These are phyloP conservation scores for Silene conica DNA, from an alignment of 148 eudicot species.

Conservation along the genomic window DNA sequence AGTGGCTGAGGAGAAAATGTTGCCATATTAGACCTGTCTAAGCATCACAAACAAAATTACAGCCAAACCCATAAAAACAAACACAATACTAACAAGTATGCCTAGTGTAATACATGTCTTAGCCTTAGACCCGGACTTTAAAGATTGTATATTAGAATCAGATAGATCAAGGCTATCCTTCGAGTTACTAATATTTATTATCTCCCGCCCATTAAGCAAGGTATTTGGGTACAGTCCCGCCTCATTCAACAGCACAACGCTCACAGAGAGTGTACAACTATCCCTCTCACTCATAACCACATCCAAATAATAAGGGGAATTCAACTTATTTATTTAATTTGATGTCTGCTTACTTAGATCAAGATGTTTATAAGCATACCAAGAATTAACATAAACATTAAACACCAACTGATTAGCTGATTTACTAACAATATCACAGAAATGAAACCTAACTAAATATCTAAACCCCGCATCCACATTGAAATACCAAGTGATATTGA, in stretches of 20 bases:
- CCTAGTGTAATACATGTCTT: conserved; percentile 35
- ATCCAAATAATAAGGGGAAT: conserved; percentile 47
- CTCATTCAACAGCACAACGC: conserved; percentile 43
- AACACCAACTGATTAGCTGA: conserved; percentile 27
- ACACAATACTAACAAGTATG: conserved; percentile 22
- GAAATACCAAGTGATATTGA: conserved; percentile 57
- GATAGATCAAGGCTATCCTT: conserved; percentile 36
- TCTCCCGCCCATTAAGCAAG: conserved; percentile 66
- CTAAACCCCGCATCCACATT: conserved; percentile 49
- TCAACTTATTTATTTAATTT: conserved; percentile 29
- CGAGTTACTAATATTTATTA: conserved; percentile 56
- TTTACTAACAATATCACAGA: conserved; percentile 46
- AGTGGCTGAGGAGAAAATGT: conserved; percentile 42
- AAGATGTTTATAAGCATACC: conserved; percentile 39
- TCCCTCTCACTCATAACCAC: conserved; percentile 31
- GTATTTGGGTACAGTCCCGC: conserved; percentile 39
- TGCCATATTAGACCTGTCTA: conserved; percentile 38
- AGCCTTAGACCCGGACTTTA: conserved; percentile 28
- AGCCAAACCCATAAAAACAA: conserved; percentile 27
- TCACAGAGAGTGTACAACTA: conserved; percentile 28
- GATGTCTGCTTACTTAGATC: conserved; percentile 47
- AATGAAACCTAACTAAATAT: conserved; percentile 54
- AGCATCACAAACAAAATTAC: conserved; percentile 25
- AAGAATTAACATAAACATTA: conserved; percentile 52
- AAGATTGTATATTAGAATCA: conserved; percentile 24